phyloP scores from a whole-genome alignment of 352 stramenopile species.

The Phytophthora capsici region DNA sequence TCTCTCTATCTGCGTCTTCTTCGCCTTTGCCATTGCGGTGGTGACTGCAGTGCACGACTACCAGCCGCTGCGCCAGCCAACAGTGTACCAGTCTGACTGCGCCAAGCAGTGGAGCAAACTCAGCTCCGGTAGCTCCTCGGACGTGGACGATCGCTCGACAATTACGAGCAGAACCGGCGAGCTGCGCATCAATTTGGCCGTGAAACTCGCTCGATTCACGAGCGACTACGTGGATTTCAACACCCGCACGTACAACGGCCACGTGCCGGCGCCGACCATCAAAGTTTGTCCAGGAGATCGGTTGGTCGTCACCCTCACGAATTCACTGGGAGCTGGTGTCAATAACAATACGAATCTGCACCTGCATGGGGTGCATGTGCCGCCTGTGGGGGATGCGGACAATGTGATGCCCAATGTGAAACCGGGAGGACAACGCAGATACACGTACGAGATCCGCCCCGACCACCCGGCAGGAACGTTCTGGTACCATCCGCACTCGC shows the following conservation, averaged over 20 bases:
- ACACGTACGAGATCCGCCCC: slow-evolving; percentile 70
- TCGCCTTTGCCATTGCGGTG: slow-evolving; percentile 14
- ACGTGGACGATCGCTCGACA: slow-evolving; percentile 32
- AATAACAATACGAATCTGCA: slow-evolving; percentile 79
- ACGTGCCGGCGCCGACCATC: slow-evolving; percentile 71
- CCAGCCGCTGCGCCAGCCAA: slow-evolving; percentile 46
- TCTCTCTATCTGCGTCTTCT: slow-evolving; percentile 15
- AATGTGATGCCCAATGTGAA: slow-evolving; percentile 69
- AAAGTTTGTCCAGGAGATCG: slow-evolving; percentile 75
- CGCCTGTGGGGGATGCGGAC: slow-evolving; percentile 54
- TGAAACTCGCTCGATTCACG: slow-evolving; percentile 65
- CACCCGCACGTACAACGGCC: slow-evolving; percentile 75
- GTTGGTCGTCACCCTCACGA: slow-evolving; percentile 63
- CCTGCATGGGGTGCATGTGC: slow-evolving; percentile 76
- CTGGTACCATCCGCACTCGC: slow-evolving; percentile 82
- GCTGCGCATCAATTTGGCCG: slow-evolving; percentile 64
- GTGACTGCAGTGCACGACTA: slow-evolving; percentile 43
- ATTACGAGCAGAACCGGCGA: slow-evolving; percentile 53
- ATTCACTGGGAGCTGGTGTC: slow-evolving; percentile 50
- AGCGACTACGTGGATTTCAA: slow-evolving; percentile 80
- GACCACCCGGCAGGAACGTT: slow-evolving; percentile 80
- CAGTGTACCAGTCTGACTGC: slow-evolving; percentile 52
- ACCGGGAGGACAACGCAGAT: slow-evolving; percentile 51
- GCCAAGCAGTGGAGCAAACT: slow-evolving; percentile 45
- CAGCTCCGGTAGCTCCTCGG: slow-evolving; percentile 18